Evolutionary conservation across 2,329 filamentous ascomycete genomes (phyloP), one percentile per base, ranked within the genome.

Genomic region (Calycina herbarum): DNA sequence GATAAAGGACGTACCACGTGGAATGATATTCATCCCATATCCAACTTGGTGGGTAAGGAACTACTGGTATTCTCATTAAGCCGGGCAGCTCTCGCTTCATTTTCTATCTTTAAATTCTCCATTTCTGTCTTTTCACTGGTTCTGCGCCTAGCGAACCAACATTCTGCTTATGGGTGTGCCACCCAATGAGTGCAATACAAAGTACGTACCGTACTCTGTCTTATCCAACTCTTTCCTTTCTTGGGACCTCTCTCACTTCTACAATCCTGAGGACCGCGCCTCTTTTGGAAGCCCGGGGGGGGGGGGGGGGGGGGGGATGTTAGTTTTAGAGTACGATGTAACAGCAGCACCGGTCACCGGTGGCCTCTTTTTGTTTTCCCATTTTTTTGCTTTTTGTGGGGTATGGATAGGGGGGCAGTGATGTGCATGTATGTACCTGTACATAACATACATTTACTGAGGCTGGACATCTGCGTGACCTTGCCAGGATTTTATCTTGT

Each of bases 271-370:
- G 8, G 1, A 27, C 10, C 31, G 29, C 27, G 20, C 33, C 56
- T 35, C 35, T 20, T n/a, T 40, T 40, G 4, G 38, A 59, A 59
- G 31, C 31, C 1, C 6, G 13, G 20, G 31, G 57, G 8, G 33
- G 57, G 40, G 20, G 17, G 13, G 20, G 31, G 57, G 8, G 33
- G 57, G 40, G 57, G 57, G 33, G 57, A 59, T 59, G 57, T 40
- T 59, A 24, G 57, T 38, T 20, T 20, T 31, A 59, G n/a, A 35
- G 42, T 5, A 27, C 20, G 10, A 29, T 54, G 48, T 54, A 54
- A 54, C 48, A 5, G 8, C 20, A 54, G n/a, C n/a, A 40, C 35
- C 35, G 38, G 38, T 40, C 38, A 40, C 13, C 38, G 38, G 38
- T 40, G 38, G 38, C 35, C 35, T 38, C 8, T 38, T 35, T n/a